A percentile compares a stretch with the other conserved stretches of the same genome.
These are phyloP conservation scores for Tetrastigma voinierianum DNA, from an alignment of 164 flowering plant species.

Conservation along the genomic window DNA sequence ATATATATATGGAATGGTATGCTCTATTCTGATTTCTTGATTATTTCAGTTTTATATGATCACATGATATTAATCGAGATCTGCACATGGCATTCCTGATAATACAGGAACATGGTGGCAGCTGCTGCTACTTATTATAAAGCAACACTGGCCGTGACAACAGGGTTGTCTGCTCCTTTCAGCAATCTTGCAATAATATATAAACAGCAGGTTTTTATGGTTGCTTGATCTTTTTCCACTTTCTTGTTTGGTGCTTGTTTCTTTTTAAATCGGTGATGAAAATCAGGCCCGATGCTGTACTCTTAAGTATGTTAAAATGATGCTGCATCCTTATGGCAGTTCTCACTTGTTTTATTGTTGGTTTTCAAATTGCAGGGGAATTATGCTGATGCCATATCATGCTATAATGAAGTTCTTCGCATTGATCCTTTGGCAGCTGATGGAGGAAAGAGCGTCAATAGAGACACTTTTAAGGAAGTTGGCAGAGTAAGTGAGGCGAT, in stretches of 20 bases:
- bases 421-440: conserved; percentile 98
- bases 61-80: no score
- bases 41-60: background rate
- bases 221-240: background rate
- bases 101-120: conserved; percentile 75
- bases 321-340: background rate
- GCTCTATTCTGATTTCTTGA: background rate
- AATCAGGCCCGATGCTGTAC: background rate
- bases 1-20: conserved; percentile 96
- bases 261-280: background rate
- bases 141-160: conserved; percentile 88
- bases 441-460: conserved; percentile 89
- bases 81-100: background rate
- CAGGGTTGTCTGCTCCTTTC: conserved; percentile 96
- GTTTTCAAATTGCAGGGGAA: conserved; percentile 60
- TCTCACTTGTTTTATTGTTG: background rate
- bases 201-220: conserved; percentile 79
- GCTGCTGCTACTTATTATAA: conserved; percentile 89
- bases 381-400: conserved; percentile 90
- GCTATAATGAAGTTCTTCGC: conserved; percentile 96
- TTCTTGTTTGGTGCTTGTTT: background rate
- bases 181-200: conserved; percentile 95
- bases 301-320: no score
- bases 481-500: conserved; percentile 97
- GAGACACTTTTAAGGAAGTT: conserved; percentile 94